A percentile compares a stretch with the other conserved stretches of the same genome.
phyloP scores from a whole-genome alignment of 2,329 filamentous ascomycete genomes.

The Metarhizium album region DNA sequence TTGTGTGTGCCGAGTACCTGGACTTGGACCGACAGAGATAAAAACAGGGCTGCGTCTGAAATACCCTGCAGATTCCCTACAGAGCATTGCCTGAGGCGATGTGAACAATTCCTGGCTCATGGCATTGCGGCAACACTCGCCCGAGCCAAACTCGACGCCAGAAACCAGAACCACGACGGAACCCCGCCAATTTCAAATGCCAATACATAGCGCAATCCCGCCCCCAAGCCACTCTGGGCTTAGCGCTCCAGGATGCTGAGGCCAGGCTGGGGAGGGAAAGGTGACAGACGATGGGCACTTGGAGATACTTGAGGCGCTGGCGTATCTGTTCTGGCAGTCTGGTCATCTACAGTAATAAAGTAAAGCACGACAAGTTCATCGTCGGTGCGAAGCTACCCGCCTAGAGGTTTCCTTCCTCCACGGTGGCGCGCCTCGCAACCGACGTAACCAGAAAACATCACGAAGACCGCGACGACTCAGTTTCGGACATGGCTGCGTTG shows the following conservation, averaged over 20 bases:
- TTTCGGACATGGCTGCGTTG: background rate
- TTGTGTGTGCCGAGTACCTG: background rate
- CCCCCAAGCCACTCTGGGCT: constrained; percentile 13
- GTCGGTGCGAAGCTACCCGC: background rate
- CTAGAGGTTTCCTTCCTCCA: background rate
- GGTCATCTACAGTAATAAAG: background rate
- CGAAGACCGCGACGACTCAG: background rate
- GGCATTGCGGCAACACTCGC: background rate
- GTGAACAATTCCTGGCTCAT: background rate
- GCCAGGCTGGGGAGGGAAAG: constrained; percentile 8
- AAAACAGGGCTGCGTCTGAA: background rate
- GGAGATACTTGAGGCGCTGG: constrained; percentile 8
- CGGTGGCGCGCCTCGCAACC: background rate
- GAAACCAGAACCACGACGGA: background rate
- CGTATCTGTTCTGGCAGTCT: constrained; percentile 1
- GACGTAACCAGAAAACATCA: background rate
- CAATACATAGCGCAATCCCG: constrained; percentile 12
- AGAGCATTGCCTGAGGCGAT: background rate
- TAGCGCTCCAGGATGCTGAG: constrained; percentile 10
- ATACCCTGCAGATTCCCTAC: background rate
- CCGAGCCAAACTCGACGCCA: background rate
- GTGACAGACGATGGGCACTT: constrained; percentile 14
- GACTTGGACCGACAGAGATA: background rate
- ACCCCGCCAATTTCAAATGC: constrained; percentile 1
- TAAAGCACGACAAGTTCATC: too few relatives aligned